These are phyloP conservation scores for Sanghuangporus weigelae DNA, from an alignment of 1,284 basidiomycete species.

Conservation along the genomic window DNA sequence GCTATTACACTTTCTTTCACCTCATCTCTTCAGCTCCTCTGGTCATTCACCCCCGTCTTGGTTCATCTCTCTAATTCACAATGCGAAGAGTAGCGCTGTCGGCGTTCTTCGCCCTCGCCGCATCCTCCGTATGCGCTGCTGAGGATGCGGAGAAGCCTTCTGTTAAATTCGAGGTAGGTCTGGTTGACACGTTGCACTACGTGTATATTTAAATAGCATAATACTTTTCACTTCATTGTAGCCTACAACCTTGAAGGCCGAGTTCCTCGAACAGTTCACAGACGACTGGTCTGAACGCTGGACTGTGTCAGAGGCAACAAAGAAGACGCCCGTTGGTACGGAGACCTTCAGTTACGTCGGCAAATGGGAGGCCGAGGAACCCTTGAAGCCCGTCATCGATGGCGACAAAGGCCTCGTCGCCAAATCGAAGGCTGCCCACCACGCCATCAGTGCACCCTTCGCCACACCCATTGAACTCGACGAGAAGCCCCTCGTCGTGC, in stretches of 20 bases:
- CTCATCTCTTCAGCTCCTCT: conserved; percentile 19
- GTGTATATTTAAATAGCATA: neutral
- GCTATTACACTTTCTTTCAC: conserved; percentile 30
- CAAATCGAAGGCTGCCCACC: conserved; percentile 90
- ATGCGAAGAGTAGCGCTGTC: conserved; percentile 85
- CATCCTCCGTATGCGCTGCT: conserved; percentile 39
- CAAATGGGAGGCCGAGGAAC: conserved; percentile 94
- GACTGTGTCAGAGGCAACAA: conserved; percentile 95
- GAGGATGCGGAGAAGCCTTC: conserved; percentile 49
- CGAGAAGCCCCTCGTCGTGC: conserved; percentile 88
- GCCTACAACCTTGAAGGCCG: conserved; percentile 82
- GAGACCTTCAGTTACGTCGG: conserved; percentile 97
- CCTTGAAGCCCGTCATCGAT: conserved; percentile 63
- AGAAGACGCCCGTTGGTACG: conserved; percentile 90
- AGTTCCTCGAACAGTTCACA: conserved; percentile 97
- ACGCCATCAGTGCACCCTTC: conserved; percentile 97
- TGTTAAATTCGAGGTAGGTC: conserved; percentile 61
- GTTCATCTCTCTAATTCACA: conserved; percentile 56
- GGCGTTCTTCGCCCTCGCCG: conserved; percentile 59
- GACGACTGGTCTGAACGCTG: conserved; percentile 88
- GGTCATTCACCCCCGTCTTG: conserved; percentile 29
- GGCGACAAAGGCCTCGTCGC: conserved; percentile 90
- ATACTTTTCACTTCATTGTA: conserved; percentile 30
- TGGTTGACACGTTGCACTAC: neutral
- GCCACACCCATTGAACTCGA: conserved; percentile 74